Evolutionary conservation across 306 rosid species (phyloP), one percentile per base, ranked within the genome.

Genomic region (Begonia peltatifolia): DNA sequence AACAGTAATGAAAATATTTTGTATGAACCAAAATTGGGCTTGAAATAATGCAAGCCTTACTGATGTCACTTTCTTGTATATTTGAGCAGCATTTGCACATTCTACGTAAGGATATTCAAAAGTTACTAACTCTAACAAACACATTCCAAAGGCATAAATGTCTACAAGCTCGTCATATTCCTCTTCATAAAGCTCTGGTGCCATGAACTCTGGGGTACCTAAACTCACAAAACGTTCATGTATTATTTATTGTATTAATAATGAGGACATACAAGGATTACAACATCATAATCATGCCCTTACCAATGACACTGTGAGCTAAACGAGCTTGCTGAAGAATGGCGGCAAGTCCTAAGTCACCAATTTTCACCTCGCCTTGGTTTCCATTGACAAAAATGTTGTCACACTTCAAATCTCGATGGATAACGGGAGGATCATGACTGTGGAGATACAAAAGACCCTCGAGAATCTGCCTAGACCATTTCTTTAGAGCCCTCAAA

Each of bases 201-300:
- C 99, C 99, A 90, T 90, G 70, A 90, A 90, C 79, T 90, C 99
- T 0, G 99, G 99, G 42, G 99, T 92, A 58, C 99, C 96, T 90
- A 57, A 51, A 49, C 47, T 58, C 62, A 62, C 41, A 16, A 30
- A 30, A 7, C 38, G 3, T 30, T 30, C 38, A 30, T 4, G 38
- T 7, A 30, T 30, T 30, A 30, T 6, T 30, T 30, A 30, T 30
- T 30, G 38, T 1, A 30, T 44, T n/a, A 12, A n/a, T 2, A 44
- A 44, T 10, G 14, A 44, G 6, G 14, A 85, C 55, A 51, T 49
- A 49, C 54, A 59, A 62, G 35, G 14, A 67, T 51, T 13, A 42
- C 48, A 50, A 38, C 38, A 12, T 54, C 58, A 65, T 57, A 54
- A 11, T 57, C 15, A 11, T 66, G 73, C 58, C 48, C 72, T 67